Evolutionary conservation across 805 yeast genomes (phyloP).

Genomic region (Candida broadrunensis): DNA sequence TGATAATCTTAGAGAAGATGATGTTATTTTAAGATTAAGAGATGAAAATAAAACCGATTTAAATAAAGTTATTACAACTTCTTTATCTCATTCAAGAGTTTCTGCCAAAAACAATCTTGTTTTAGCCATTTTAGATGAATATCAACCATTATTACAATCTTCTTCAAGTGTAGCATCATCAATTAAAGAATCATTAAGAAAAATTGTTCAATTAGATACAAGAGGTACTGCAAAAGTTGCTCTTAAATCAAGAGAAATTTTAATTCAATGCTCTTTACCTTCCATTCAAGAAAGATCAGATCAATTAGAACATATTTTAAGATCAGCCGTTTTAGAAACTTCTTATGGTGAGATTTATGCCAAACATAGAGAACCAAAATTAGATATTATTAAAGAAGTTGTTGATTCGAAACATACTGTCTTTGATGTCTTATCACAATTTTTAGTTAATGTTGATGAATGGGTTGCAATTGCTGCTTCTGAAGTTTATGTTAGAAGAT

Average conservation of each 20-base stretch:
- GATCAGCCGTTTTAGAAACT: constrained; percentile 85
- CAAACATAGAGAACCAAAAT: constrained; percentile 77
- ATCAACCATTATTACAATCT: constrained; percentile 75
- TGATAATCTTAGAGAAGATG: constrained; percentile 77
- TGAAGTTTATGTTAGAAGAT: constrained; percentile 93
- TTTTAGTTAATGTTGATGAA: constrained; percentile 77
- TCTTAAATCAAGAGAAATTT: constrained; percentile 90
- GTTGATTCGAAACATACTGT: constrained; percentile 96
- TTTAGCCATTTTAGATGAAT: constrained; percentile 77
- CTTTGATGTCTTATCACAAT: constrained; percentile 92
- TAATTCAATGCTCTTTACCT: constrained; percentile 95
- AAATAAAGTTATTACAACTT: constrained; percentile 65
- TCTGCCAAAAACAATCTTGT: constrained; percentile 90
- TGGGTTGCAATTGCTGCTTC: constrained; percentile 95
- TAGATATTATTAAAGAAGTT: constrained; percentile 79
- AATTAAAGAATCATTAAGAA: constrained; percentile 69
- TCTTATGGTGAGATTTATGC: constrained; percentile 81
- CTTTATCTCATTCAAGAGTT: constrained; percentile 88
- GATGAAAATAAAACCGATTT: constrained; percentile 82
- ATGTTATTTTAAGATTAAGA: constrained; percentile 80
- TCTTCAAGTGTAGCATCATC: constrained; percentile 65
- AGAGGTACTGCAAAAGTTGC: constrained; percentile 92
- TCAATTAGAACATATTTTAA: constrained; percentile 93
- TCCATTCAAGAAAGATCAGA: constrained; percentile 94
- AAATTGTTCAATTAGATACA: constrained; percentile 83